Evolutionary conservation across 495 filamentous ascomycete genomes (phyloP).

Genomic region (Trichoderma virens): DNA sequence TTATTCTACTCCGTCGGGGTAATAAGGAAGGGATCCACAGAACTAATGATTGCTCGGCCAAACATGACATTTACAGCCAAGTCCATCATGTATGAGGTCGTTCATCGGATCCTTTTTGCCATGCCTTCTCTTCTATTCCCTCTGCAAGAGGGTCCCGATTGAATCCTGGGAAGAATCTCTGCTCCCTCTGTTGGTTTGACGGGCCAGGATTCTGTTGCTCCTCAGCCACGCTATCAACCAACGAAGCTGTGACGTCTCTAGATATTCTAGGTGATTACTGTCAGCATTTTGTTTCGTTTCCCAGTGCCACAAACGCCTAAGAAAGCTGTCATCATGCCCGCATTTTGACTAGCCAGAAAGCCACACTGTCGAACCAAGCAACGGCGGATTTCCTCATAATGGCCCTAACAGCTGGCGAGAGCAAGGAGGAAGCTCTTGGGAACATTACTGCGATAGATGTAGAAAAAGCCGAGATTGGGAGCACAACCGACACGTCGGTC

Average conservation of each 20-base stretch:
- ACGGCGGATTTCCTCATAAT: neutral
- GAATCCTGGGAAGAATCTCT: too few relatives aligned
- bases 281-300: neutral
- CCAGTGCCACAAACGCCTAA: neutral
- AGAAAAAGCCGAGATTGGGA: neutral
- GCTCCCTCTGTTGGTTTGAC: too few relatives aligned
- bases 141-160: too few relatives aligned
- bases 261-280: neutral
- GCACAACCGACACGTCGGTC: neutral
- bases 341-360: neutral
- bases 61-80: neutral
- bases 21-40: neutral
- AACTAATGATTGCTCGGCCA: neutral
- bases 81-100: neutral
- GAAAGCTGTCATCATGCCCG: neutral
- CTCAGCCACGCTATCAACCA: too few relatives aligned
- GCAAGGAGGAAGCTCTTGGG: neutral
- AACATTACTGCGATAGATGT: neutral
- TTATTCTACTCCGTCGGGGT: neutral
- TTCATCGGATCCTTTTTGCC: neutral
- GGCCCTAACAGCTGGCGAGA: neutral
- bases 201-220: too few relatives aligned
- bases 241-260: neutral
- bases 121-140: neutral
- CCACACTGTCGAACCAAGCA: neutral